Conservation (phyloP, 2,329 filamentous ascomycete species). For the Aspergillus japonicus region DNA sequence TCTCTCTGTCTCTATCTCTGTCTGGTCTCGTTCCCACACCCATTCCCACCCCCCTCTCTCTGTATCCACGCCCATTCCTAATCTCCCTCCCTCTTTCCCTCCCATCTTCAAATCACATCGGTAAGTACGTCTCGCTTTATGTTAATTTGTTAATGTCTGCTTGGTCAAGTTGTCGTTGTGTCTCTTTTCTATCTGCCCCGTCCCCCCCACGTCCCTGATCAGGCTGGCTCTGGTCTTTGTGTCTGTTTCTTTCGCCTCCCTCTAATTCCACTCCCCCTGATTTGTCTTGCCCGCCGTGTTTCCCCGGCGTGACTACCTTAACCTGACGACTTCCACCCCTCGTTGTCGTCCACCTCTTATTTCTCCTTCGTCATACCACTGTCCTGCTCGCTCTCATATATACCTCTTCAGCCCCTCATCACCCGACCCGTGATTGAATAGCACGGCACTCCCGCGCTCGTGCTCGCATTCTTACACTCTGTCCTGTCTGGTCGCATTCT, state of each 20-base stretch:
- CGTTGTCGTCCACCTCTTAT: slow-evolving; percentile 13
- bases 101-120: slow-evolving; percentile 8
- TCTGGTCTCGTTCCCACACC: slow-evolving; percentile 3
- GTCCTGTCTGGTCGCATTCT: slow-evolving; percentile 18
- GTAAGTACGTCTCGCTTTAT: slow-evolving; percentile 8
- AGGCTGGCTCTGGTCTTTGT: slow-evolving; percentile 1
- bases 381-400: slow-evolving; percentile 1
- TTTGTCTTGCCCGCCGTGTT: slow-evolving; percentile 18
- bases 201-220: slow-evolving; percentile 1
- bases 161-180: neutral
- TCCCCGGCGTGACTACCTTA: slow-evolving; percentile 19
- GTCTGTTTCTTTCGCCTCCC: slow-evolving; percentile 2
- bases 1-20: neutral
- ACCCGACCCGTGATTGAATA: neutral
- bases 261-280: slow-evolving; percentile 16
- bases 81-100: slow-evolving; percentile 16
- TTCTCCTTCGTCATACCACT: slow-evolving; percentile 15
- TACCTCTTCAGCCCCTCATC: neutral
- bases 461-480: slow-evolving; percentile 3
- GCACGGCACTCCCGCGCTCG: neutral
- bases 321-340: slow-evolving; percentile 11
- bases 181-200: neutral
- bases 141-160: slow-evolving; percentile 12
- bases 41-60: slow-evolving; percentile 16
- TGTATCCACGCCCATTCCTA: slow-evolving; percentile 12